Evolutionary conservation across 2,329 filamentous ascomycete species (phyloP), one percentile per base, ranked within the genome.

Genomic region (Apiospora arundinis): DNA sequence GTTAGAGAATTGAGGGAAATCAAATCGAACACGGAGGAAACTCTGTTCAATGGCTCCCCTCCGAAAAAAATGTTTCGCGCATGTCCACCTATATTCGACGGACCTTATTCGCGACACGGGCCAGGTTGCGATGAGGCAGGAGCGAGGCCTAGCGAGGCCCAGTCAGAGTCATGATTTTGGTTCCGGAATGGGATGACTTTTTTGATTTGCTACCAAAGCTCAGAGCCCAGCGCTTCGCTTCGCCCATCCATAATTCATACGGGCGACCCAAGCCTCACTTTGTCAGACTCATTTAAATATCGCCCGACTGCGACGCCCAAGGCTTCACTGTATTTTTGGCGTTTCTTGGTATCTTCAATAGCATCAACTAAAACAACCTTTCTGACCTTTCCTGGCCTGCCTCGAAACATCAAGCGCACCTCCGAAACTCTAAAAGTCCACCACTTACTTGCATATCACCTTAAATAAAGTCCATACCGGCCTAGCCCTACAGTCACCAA

Each of bases 21-120:
- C 48, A n/a, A 37, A 37, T 60, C 28, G 28, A 60, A 37, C 52
- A 60, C 52, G 52, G 52, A 60, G 32, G 52, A 60, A 60, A 60
- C 52, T 60, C 52, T 60, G 52, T 60, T 60, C 52, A 32, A 60
- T 60, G 52, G 52, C 52, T 60, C 52, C 52, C 28, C 18, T 18
- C 16, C 48, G 48, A 60, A 60, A 60, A 60, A 49, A 60, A 60
- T 60, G 28, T 60, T 25, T 60, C 52, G 52, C 25, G 52, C 52
- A 60, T 60, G 52, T 60, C 52, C 28, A 60, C 52, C 52, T 60
- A 60, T 60, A 60, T 60, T 60, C 52, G 56, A 18, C 56, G 56
- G 32, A 23, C 56, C 56, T 63, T 63, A 37, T n/a, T 63, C 56
- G 32, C 28, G 21, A 63, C 56, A 63, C 32, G 56, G 52, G 52